Base-by-base conservation (phyloP, 2,329 filamentous ascomycete genomes). In the Fusarium ambrosium region DNA sequence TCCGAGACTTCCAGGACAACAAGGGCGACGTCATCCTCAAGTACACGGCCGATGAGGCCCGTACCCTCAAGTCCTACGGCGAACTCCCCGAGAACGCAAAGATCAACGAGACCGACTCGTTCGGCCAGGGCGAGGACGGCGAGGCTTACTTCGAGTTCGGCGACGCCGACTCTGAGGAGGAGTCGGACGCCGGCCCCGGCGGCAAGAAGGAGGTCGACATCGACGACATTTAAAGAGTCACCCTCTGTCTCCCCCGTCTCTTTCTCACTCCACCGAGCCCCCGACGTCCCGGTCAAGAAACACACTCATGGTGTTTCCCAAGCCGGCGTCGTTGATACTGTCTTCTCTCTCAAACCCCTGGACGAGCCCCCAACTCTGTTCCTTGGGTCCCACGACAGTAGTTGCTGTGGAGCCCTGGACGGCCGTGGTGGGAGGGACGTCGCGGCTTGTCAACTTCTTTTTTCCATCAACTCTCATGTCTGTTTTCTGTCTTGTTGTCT, bases 71-170 rank as follows among this genome's bases (percentile, higher is more conserved):
- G 88, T 94, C 95, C 73, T 98, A 98, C 86, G 97, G 97, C 85
- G 97, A 99, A 86, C 89, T 99, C 71, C 97, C 97, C 79, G 97
- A 98, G 87, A 94, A 92, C 81, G 97, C 97, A 84, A 98, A 98
- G 93, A 99, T 99, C 91, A 99, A 99, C 91, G 97, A 99, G 91
- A 98, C 95, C 76, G 97, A 98, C 86, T 97, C 95, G 58, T 97
- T 93, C 82, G 91, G 94, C 81, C 94, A 95, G 85, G 94, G 95
- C 84, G 95, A 95, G 85, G 93, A 97, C 84, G 96, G 97, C 85
- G 95, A 98, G 82, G 95, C 94, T 87, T 97, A 97, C 87, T 98
- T 99, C 89, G 97, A 98, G 88, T 98, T 98, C 88, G 97, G 97
- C 87, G 95, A 98, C 85, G 96, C 98, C 85, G 92, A 94, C 81